phyloP scores from a whole-genome alignment of 306 rosid genomes.

The Cajanus cajan region DNA sequence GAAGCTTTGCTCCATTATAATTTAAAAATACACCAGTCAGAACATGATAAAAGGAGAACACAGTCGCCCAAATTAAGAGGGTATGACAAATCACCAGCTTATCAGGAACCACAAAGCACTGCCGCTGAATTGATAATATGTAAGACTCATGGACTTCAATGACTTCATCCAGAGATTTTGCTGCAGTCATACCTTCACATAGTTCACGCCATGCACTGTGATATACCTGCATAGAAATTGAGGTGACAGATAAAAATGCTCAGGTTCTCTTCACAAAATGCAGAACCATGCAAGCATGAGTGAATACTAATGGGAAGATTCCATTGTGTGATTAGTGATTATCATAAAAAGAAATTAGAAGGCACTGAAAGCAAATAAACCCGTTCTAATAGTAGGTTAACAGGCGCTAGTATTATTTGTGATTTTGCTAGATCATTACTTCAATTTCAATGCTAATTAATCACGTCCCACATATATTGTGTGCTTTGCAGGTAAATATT shows the following conservation, averaged over 20 bases:
- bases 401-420: neutral
- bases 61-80: conserved; percentile 9
- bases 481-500: conserved; percentile 16
- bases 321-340: neutral
- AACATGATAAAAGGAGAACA: conserved; percentile 27
- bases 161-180: conserved; percentile 90
- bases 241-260: conserved; percentile 33
- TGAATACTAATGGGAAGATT: neutral
- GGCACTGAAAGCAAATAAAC: neutral
- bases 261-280: conserved; percentile 29
- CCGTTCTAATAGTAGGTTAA: conserved; percentile 13
- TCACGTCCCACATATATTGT: neutral
- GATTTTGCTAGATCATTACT: conserved; percentile 14
- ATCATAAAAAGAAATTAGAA: conserved; percentile 12
- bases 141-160: conserved; percentile 91
- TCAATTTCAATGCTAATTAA: conserved; percentile 19
- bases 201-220: conserved; percentile 99
- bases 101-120: conserved; percentile 97
- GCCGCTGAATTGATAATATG: conserved; percentile 86
- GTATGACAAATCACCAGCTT: conserved; percentile 65
- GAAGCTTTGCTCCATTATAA: conserved; percentile 32
- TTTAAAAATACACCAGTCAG: conserved; percentile 20
- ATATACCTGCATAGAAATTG: conserved; percentile 71
- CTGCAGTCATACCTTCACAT: conserved; percentile 79
- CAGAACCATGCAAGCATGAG: conserved; percentile 11